phyloP scores from a whole-genome alignment of 164 flowering plant genomes.

The Paratinospora sagittata region DNA sequence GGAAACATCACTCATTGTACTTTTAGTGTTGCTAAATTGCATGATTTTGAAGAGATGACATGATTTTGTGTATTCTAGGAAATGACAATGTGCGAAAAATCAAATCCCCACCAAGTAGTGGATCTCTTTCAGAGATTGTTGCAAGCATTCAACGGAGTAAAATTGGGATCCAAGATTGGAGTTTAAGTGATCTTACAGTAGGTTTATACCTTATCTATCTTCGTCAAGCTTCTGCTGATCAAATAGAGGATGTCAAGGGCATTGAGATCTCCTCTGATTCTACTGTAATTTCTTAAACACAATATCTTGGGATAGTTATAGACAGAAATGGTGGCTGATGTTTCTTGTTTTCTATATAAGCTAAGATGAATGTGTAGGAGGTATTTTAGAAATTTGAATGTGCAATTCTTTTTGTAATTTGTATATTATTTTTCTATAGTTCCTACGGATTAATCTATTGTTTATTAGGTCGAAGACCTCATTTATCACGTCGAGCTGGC shows the following conservation, averaged over 20 bases:
- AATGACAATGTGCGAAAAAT: constrained; percentile 37
- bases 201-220: constrained; percentile 86
- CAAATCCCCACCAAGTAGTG: constrained; percentile 43
- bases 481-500: constrained; percentile 82
- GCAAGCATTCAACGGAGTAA: constrained; percentile 76
- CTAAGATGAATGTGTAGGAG: neutral
- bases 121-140: constrained; percentile 66
- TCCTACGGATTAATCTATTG: constrained; percentile 12
- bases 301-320: neutral
- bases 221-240: constrained; percentile 65
- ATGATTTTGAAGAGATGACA: neutral
- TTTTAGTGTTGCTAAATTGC: neutral
- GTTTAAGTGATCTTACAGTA: constrained; percentile 79
- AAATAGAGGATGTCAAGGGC: constrained; percentile 68
- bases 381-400: neutral
- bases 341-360: neutral
- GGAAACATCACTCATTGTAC: neutral
- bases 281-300: constrained; percentile 32
- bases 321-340: neutral
- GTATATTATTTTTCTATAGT: neutral
- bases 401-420: neutral
- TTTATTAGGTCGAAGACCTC: constrained; percentile 71
- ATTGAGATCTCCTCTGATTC: constrained; percentile 58
- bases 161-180: constrained; percentile 77
- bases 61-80: constrained; percentile 8